Evolutionary conservation across 768 basidiomycete species (phyloP), one percentile per base, ranked within the genome.

Genomic region (Termitomyces bulborhizus): DNA sequence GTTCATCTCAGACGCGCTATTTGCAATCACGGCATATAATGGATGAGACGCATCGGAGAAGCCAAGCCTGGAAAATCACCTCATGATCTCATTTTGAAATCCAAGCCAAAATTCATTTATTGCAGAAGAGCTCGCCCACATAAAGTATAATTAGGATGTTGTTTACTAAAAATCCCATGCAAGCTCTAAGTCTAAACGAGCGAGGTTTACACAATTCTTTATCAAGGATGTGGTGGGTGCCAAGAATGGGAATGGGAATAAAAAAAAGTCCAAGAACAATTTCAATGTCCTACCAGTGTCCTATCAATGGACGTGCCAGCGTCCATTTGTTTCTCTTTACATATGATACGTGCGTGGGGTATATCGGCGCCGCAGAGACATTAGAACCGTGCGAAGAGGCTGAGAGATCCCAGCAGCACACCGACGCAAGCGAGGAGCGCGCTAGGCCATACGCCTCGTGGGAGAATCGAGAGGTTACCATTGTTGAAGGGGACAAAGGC

Each of bases 401-500:
- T 65, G 21, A 68, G 45, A 9, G 64, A 60, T 6, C 76, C 76
- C n/a, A 74, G 24, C 4, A 78, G 15, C 1, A 68, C 71, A 21
- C 75, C 75, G 18, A 71, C 46, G 44, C 66, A 62, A 8, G 72
- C 77, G 7, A 77, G 46, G 39, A 71, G 50, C 27, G 76, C 49
- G 27, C 71, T 67, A 26, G 68, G 59, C 66, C 67, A 69, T 13
- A 70, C 57, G n/a, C 73, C 74, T 9, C 55, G 53, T 1, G 73
- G 66, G 24, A 72, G 50, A 6, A 57, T 44, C 4, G 68, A 61
- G 18, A 66, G 54, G 12, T 62, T 72, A 21, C 65, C 71, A 59
- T 83, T 56, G 42, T 55, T 83, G 67, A 84, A 84, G 2, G 78
- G 80, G 36, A 76, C 63, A 64, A 73, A 83, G 4, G 76, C 63